Conservation (phyloP, 495 filamentous ascomycete species). For the Podospora pseudoanserina region DNA sequence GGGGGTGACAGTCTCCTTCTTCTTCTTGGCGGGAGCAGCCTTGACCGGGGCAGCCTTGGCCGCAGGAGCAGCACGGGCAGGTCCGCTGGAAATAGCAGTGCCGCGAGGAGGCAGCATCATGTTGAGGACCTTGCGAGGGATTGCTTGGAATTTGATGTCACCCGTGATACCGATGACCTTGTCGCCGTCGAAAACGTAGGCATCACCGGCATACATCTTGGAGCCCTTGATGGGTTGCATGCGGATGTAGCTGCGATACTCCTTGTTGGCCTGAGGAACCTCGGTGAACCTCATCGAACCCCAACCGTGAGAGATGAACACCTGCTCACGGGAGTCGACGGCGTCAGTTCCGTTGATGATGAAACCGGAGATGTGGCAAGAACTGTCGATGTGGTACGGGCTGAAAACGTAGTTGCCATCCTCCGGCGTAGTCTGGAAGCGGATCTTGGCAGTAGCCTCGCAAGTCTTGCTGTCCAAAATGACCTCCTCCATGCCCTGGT, state of each 20-base stretch:
- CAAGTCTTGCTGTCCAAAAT: conserved; percentile 66
- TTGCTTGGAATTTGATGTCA: conserved; percentile 60
- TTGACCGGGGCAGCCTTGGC: conserved; percentile 43
- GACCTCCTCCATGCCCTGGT: conserved; percentile 72
- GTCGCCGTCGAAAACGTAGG: conserved; percentile 63
- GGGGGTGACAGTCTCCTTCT: conserved; percentile 42
- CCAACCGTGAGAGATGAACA: conserved; percentile 81
- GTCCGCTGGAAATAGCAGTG: conserved; percentile 32
- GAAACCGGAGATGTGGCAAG: conserved; percentile 69
- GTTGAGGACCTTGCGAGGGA: conserved; percentile 65
- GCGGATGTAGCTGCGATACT: conserved; percentile 67
- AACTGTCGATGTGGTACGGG: conserved; percentile 71
- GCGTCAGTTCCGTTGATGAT: conserved; percentile 75
- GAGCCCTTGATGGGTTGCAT: conserved; percentile 57
- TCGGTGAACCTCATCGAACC: conserved; percentile 68
- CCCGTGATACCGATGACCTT: conserved; percentile 53
- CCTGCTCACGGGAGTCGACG: conserved; percentile 63
- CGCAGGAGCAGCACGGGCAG: conserved; percentile 31
- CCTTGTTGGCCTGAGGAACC: conserved; percentile 57
- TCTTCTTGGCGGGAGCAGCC: conserved; percentile 36
- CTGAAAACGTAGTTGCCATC: conserved; percentile 63
- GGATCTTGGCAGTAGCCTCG: conserved; percentile 68
- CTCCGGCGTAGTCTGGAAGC: conserved; percentile 56
- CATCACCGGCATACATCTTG: conserved; percentile 55
- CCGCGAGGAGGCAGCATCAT: conserved; percentile 59